Conservation (phyloP, 2,329 filamentous ascomycete species). For the Colletotrichum siamense region DNA sequence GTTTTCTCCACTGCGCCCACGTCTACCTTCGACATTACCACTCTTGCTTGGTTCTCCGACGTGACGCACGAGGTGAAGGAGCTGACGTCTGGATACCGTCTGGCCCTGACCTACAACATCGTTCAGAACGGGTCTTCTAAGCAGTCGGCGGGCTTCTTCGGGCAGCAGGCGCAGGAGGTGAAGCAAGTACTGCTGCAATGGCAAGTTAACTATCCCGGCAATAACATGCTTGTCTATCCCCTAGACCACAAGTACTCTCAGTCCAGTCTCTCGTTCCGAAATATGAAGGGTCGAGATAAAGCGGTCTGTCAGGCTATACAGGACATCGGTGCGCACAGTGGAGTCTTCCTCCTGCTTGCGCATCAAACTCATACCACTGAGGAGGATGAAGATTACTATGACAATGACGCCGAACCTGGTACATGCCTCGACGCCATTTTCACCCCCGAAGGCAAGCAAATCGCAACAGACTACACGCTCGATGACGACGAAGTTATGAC, state of each 20-base stretch:
- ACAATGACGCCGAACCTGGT: background rate
- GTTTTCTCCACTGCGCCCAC: constrained; percentile 33
- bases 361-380: constrained; percentile 14
- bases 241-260: background rate
- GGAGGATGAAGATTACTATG: background rate
- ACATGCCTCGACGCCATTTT: background rate
- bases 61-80: constrained; percentile 51
- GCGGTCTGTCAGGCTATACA: background rate
- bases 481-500: background rate
- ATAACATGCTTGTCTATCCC: background rate
- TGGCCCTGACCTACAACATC: constrained; percentile 56
- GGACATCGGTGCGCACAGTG: background rate
- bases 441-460: background rate
- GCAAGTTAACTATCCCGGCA: background rate
- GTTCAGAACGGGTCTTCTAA: constrained; percentile 29
- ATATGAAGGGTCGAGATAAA: background rate
- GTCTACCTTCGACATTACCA: constrained; percentile 34
- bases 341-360: constrained; percentile 10
- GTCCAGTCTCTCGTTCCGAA: background rate
- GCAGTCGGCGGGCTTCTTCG: constrained; percentile 21
- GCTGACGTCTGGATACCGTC: constrained; percentile 46
- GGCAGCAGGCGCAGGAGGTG: constrained; percentile 11
- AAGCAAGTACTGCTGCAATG: constrained; percentile 18
- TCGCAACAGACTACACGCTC: background rate
- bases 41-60: constrained; percentile 51